Evolutionary conservation across 208 protist species (phyloP).

Genomic region (Porcisia hertigi): DNA sequence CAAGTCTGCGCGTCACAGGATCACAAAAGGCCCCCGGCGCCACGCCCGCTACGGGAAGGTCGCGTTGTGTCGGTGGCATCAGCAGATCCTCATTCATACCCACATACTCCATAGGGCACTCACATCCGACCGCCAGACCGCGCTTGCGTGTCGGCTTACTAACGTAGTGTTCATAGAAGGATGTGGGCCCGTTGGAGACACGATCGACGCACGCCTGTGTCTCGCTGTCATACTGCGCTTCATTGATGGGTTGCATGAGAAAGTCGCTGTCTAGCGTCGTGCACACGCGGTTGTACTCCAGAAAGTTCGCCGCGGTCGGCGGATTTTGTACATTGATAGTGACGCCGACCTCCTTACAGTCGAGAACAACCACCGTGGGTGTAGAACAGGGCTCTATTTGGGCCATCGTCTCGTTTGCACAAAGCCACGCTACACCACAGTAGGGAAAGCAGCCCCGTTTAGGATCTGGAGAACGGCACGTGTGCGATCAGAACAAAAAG

Average conservation of each 20-base stretch:
- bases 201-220: constrained; percentile 70
- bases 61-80: constrained; percentile 28
- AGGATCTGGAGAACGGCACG: not conserved
- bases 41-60: constrained; percentile 33
- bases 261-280: constrained; percentile 50
- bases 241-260: constrained; percentile 74
- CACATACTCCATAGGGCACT: constrained; percentile 35
- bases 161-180: constrained; percentile 70
- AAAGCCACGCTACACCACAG: not conserved
- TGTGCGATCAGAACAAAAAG: not conserved
- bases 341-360: constrained; percentile 38
- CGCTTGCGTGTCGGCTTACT: constrained; percentile 44
- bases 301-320: constrained; percentile 49
- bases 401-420: constrained; percentile 1
- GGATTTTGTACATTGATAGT: constrained; percentile 42
- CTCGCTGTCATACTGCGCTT: constrained; percentile 75
- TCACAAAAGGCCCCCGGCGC: constrained; percentile 32
- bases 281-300: constrained; percentile 55
- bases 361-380: constrained; percentile 16
- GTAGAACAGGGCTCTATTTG: not conserved
- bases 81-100: constrained; percentile 39
- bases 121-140: constrained; percentile 42
- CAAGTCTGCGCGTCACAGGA: constrained; percentile 41
- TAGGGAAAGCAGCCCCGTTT: not conserved
- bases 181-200: constrained; percentile 33